Percentiles rank a stretch among this genome's conserved stretches.
Conservation (phyloP, 116 monocot species). For the Zostera marina region DNA sequence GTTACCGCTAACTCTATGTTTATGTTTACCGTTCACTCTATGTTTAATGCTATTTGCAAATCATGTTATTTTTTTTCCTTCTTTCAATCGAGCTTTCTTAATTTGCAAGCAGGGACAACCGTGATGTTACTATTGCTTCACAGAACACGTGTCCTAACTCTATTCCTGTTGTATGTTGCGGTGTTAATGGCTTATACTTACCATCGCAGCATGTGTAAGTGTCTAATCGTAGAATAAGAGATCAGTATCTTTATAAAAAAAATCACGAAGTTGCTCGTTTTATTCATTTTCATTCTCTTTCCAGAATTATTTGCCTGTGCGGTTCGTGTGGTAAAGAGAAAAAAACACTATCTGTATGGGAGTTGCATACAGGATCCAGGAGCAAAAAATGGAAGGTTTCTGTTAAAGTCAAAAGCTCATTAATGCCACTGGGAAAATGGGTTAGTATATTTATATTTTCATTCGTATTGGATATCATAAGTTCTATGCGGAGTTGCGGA, state of each 20-base stretch:
- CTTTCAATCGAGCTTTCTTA: not conserved
- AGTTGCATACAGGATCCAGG: conserved; percentile 78
- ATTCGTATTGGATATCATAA: not conserved
- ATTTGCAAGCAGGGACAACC: not conserved
- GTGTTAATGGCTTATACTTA: conserved; percentile 67
- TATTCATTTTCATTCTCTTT: not conserved
- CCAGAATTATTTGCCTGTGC: conserved; percentile 64
- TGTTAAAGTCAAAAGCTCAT: conserved; percentile 56
- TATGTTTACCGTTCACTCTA: not conserved
- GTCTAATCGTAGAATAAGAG: not conserved
- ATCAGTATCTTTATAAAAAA: not conserved
- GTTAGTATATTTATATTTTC: conserved; percentile 16
- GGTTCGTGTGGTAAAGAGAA: conserved; percentile 49
- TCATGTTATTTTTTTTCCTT: not conserved
- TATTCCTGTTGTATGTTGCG: conserved; percentile 53
- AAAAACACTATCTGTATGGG: conserved; percentile 64
- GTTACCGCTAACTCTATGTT: conserved; percentile 3
- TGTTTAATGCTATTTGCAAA: not conserved
- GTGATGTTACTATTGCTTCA: not conserved
- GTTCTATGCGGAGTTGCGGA: too few species aligned
- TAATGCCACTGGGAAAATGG: conserved; percentile 59
- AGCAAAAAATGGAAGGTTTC: conserved; percentile 74
- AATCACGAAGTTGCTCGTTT: not conserved
- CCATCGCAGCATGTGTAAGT: conserved; percentile 69
- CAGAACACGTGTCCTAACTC: conserved; percentile 15